Conservation (phyloP, 2,329 filamentous ascomycete genomes). For the Pestalotiopsis sp. region DNA sequence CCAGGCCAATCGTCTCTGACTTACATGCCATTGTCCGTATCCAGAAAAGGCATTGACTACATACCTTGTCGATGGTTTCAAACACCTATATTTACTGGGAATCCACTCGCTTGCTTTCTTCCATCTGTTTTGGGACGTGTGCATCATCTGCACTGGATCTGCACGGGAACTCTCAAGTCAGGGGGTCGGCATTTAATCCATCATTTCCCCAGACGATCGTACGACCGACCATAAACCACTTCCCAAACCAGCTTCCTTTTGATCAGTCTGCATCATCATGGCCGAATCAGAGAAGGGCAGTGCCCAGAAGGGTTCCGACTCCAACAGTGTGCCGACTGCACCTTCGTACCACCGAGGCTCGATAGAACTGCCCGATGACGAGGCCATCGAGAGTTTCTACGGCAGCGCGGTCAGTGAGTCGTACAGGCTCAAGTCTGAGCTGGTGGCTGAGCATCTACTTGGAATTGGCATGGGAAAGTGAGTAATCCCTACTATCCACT, state of each 20-base stretch:
- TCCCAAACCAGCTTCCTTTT: not conserved
- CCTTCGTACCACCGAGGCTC: not conserved
- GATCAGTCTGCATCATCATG: not conserved
- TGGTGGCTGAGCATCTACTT: constrained; percentile 28
- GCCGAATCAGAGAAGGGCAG: not conserved
- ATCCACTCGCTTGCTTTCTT: not conserved
- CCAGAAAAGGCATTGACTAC: not conserved
- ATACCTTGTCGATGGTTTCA: not conserved
- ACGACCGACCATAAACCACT: not conserved
- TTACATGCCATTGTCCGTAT: not conserved
- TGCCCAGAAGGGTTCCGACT: not conserved
- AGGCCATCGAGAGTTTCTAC: constrained; percentile 37
- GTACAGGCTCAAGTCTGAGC: constrained; percentile 35
- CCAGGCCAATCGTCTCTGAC: not conserved
- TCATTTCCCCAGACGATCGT: not conserved
- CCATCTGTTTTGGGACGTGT: not conserved
- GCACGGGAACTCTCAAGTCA: not conserved
- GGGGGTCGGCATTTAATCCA: not conserved
- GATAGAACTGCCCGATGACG: constrained; percentile 27
- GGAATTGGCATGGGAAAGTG: constrained; percentile 37
- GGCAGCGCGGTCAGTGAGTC: constrained; percentile 30
- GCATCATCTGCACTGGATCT: not conserved
- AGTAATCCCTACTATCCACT: not conserved
- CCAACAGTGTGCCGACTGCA: not conserved
- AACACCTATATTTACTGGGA: not conserved